Percentiles rank a stretch among this genome's conserved stretches.
These are phyloP conservation scores for Solanum pinnatisectum DNA, from an alignment of 257 asterid genomes.

Conservation along the genomic window DNA sequence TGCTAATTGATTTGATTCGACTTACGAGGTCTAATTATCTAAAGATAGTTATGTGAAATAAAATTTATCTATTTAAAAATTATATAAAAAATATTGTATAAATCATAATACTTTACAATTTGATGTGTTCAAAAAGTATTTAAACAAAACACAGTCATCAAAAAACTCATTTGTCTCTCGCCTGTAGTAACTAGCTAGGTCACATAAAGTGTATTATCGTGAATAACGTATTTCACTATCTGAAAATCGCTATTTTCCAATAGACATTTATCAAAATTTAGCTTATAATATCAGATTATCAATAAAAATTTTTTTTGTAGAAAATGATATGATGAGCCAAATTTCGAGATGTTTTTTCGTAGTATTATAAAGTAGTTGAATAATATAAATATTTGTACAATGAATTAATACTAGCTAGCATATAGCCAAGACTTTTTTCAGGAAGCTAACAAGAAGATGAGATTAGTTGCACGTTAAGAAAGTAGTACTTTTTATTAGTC, in stretches of 20 bases:
- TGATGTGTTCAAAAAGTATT: not conserved
- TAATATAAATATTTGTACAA: not conserved
- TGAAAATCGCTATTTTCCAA: rapidly evolving
- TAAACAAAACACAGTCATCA: not conserved
- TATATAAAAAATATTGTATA: not conserved
- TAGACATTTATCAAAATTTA: not conserved
- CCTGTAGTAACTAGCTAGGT: not conserved
- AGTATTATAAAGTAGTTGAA: not conserved
- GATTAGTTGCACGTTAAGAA: not conserved
- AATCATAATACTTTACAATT: not conserved
- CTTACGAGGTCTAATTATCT: not conserved
- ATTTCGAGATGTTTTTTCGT: not conserved
- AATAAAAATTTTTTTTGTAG: too few relatives aligned
- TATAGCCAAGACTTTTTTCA: not conserved
- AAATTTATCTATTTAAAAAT: not conserved
- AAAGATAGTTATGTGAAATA: not conserved
- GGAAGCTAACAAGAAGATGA: not conserved
- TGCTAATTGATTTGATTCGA: not conserved
- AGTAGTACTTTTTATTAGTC: not conserved
- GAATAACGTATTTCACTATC: not conserved
- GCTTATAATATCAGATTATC: rapidly evolving
- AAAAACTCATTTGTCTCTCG: not conserved
- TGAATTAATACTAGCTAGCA: not conserved
- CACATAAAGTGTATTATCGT: rapidly evolving
- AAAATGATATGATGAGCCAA: not conserved